Evolutionary conservation across 2,329 filamentous ascomycete species (phyloP).

Genomic region (Balansia obtecta): DNA sequence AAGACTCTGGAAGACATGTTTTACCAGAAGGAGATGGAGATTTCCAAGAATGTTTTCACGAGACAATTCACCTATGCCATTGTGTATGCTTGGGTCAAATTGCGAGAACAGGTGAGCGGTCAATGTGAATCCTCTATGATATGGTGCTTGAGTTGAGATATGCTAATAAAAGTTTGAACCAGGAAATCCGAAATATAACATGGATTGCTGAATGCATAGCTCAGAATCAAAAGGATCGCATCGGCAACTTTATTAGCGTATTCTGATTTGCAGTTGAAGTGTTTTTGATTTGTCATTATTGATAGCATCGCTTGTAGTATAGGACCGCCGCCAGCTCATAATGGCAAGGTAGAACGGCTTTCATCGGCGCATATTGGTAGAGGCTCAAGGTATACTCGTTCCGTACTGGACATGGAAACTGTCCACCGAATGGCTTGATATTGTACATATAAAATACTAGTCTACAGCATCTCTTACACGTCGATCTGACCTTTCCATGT

Average conservation of each 20-base stretch:
- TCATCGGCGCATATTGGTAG: constrained; percentile 20
- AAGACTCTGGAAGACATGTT: constrained; percentile 95
- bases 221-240: constrained; percentile 98
- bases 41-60: constrained; percentile 89
- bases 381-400: constrained; percentile 8
- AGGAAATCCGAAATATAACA: constrained; percentile 99
- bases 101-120: constrained; percentile 78
- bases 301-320: constrained; percentile 30
- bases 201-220: constrained; percentile 99
- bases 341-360: constrained; percentile 19
- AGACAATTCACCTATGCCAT: constrained; percentile 91
- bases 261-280: constrained; percentile 44
- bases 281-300: neutral
- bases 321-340: constrained; percentile 22
- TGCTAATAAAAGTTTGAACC: constrained; percentile 17
- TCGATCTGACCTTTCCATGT: constrained; percentile 83
- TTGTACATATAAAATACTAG: constrained; percentile 37
- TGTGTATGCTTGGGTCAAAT: constrained; percentile 95
- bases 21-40: constrained; percentile 99
- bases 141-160: neutral
- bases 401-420: neutral
- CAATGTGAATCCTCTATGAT: neutral
- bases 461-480: constrained; percentile 27
- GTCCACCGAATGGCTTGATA: constrained; percentile 20
- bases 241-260: constrained; percentile 97